Percentiles rank a stretch among this genome's conserved stretches.
These are phyloP conservation scores for Yarrowia porcina DNA, from an alignment of 805 yeast genomes.

Conservation along the genomic window DNA sequence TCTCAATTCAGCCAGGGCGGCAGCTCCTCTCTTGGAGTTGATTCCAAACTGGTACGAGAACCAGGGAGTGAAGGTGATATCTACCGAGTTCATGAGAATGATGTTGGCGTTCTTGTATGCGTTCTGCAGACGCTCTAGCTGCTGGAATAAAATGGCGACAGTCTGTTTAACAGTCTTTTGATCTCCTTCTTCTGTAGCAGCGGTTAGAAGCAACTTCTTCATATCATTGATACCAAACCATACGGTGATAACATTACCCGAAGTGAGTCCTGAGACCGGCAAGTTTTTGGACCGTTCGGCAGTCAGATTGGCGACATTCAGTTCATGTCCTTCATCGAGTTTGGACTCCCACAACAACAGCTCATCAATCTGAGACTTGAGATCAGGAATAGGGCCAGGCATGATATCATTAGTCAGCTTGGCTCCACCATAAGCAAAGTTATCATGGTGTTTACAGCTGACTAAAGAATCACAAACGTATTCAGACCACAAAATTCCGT, in stretches of 20 bases:
- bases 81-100: slow-evolving; percentile 19
- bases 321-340: not conserved
- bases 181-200: slow-evolving; percentile 9
- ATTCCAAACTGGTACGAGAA: slow-evolving; percentile 24
- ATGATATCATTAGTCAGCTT: slow-evolving; percentile 15
- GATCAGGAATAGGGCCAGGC: slow-evolving; percentile 18
- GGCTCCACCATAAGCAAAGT: slow-evolving; percentile 12
- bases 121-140: not conserved
- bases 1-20: slow-evolving; percentile 2
- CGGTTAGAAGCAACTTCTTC: slow-evolving; percentile 6
- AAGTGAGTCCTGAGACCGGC: not conserved
- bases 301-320: slow-evolving; percentile 1
- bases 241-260: slow-evolving; percentile 13
- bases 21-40: not conserved
- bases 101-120: slow-evolving; percentile 18
- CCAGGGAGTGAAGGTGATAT: slow-evolving; percentile 7
- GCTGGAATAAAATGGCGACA: slow-evolving; percentile 9
- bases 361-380: slow-evolving; percentile 22
- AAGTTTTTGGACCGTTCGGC: not conserved
- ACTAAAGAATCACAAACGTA: slow-evolving; percentile 13
- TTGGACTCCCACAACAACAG: not conserved
- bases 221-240: slow-evolving; percentile 23
- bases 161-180: not conserved
- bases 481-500: slow-evolving; percentile 15
- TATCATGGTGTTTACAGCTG: slow-evolving; percentile 4